Base-by-base conservation (phyloP, 208 protist species). In the Naegleria fowleri region DNA sequence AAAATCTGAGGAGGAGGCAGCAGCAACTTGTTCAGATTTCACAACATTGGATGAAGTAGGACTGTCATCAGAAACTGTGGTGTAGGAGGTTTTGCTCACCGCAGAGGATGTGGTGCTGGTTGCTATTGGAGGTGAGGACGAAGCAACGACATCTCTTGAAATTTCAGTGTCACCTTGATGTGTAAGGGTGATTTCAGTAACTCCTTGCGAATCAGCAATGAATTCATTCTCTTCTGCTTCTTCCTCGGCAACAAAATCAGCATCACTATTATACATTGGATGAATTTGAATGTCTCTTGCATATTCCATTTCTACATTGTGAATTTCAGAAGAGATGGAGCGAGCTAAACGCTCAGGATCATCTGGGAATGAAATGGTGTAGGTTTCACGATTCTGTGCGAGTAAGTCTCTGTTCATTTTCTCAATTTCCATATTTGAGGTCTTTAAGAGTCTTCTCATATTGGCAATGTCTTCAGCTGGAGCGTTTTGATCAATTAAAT, bases 221-320 rank as follows among this genome's bases (percentile, higher is more conserved):
- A 6, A 22, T 22, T 22, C 16, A 58, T 58, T 0, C 16, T 75
- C 58, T 16, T 75, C 58, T 75, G 13, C 13, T 79, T 79, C 67
- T 36, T 79, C 29, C 16, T 79, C 67, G 2, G 7, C 67, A 36
- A 79, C 9, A 11, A 79, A 79, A 33, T 79, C 67, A 36, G 67
- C n/a, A 36, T 79, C 67, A 36, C 25, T 79, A 79, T 79, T 79
- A 0, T 36, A 79, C 67, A 79, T 79, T 79, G 67, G 67, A 36
- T 79, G 67, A 36, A 79, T 79, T 79, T 79, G 67, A 79, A 79
- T 79, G 29, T 79, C 67, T 79, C 67, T 79, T 25, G 67, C 67
- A 79, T 79, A 79, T 79, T 79, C 67, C 67, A 79, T 79, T 79
- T 79, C 67, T 36, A 79, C 67, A 79, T 79, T 79, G 9, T 79